Evolutionary conservation across 257 asterid species (phyloP), one percentile per base, ranked within the genome.

Genomic region (Solanum pinnatisectum): DNA sequence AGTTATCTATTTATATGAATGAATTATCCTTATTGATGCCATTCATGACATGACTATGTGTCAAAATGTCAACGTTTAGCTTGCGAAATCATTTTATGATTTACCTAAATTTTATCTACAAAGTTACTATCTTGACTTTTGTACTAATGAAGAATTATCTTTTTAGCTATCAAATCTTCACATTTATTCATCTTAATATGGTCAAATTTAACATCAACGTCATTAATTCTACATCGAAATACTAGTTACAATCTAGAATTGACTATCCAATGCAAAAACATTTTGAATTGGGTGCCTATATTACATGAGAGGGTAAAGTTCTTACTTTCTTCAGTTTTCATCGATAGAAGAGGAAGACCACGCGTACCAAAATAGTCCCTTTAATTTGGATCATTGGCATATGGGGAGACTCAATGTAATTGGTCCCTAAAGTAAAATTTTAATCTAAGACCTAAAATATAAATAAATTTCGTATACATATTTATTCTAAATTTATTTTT

Each of bases 1-100:
- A 16, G 23, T 0, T 52, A 16, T 0, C 4, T 52, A 52, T 52
- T 52, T 16, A 52, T 52, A 52, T 1, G 0, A 16, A 6, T 18
- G 9, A 52, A 52, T 52, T 52, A 2, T 16, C 63, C 63, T 0
- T 52, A 52, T 16, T 52, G 8, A 52, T 52, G 60, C 5, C 60
- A 49, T 49, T 49, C 60, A 49, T 15, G 20, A 49, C 8, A 49
- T 15, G 1, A 6, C 23, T 52, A 2, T 16, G 23, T 6, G 63
- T 52, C 63, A 52, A 52, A 52, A 52, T 52, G 0, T 52, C 2
- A 9, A 52, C 4, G 23, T 52, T 52, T 16, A 52, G 16, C 60
- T 16, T 16, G 9, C 3, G 9, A 6, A 52, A 6, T 16, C 1
- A 52, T 16, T 44, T 44, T 44, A 44, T 44, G 6, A 44, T 44